These are phyloP conservation scores for Cystobasidium slooffiae DNA, from an alignment of 1,284 basidiomycete genomes.

Conservation along the genomic window DNA sequence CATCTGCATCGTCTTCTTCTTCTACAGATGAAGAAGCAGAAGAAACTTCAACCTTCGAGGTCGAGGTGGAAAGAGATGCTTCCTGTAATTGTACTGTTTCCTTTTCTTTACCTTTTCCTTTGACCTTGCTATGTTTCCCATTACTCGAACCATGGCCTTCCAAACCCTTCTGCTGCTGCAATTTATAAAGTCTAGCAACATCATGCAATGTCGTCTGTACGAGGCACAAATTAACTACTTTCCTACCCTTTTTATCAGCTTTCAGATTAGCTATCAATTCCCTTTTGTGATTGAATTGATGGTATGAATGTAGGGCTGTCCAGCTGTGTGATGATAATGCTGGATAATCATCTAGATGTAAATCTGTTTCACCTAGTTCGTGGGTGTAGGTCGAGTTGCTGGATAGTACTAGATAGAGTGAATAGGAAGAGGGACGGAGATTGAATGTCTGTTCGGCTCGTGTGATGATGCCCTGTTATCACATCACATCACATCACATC, in stretches of 20 bases:
- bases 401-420: conserved; percentile 28
- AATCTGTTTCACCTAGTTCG: conserved; percentile 35
- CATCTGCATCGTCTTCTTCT: not conserved
- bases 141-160: not conserved
- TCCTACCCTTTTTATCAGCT: conserved; percentile 34
- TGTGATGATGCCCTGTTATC: conserved; percentile 35
- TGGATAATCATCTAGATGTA: conserved; percentile 22
- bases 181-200: not conserved
- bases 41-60: too few species aligned
- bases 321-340: conserved; percentile 15
- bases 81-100: not conserved
- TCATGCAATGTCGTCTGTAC: conserved; percentile 3
- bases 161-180: not conserved
- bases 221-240: conserved; percentile 36
- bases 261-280: conserved; percentile 11
- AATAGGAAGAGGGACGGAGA: conserved; percentile 23
- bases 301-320: conserved; percentile 7
- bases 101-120: conserved; percentile 6
- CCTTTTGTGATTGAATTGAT: conserved; percentile 9
- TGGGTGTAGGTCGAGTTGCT: not conserved
- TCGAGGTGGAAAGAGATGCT: not conserved
- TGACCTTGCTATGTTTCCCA: not conserved
- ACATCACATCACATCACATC: not conserved
- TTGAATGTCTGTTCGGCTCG: conserved; percentile 39
- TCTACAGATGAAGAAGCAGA: not conserved